Conservation (phyloP, 2,329 filamentous ascomycete species). For the Colletotrichum abscissum region DNA sequence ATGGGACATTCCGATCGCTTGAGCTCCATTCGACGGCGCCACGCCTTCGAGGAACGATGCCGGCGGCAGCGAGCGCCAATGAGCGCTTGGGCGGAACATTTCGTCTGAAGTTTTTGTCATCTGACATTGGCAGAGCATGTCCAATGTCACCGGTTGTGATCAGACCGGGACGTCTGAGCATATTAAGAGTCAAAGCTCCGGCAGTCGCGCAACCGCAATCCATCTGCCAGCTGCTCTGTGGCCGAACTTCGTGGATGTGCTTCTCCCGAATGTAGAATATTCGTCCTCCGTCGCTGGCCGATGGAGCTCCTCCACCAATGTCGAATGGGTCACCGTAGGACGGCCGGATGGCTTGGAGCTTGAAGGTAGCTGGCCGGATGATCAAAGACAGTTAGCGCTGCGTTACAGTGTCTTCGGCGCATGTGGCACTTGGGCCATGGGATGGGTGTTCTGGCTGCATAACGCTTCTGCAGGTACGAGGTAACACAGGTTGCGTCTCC, state of each 20-base stretch:
- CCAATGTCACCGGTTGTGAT: not conserved
- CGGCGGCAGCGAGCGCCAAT: conserved; percentile 7
- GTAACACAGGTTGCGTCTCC: conserved; percentile 25
- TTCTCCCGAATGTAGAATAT: not conserved
- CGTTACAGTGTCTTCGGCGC: conserved; percentile 28
- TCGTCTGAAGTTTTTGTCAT: not conserved
- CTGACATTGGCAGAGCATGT: not conserved
- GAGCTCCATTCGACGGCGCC: not conserved
- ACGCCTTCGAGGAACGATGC: conserved; percentile 9
- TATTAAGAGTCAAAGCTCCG: conserved; percentile 2
- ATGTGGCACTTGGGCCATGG: conserved; percentile 27
- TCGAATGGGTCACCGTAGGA: conserved; percentile 14
- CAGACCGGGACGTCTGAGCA: not conserved
- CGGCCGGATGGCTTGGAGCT: conserved; percentile 17
- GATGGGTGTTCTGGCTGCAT: conserved; percentile 27
- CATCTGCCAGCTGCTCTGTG: not conserved
- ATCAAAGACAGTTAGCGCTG: conserved; percentile 26
- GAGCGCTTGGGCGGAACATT: conserved; percentile 1
- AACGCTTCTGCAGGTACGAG: conserved; percentile 41
- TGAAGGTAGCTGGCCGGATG: conserved; percentile 20
- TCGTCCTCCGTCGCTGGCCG: not conserved
- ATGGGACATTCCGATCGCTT: conserved; percentile 4
- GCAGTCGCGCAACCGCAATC: not conserved
- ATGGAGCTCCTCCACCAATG: conserved; percentile 21
- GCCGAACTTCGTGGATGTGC: not conserved